These are phyloP conservation scores for Nicotiana benthamiana DNA, from an alignment of 257 asterid species.

Conservation along the genomic window DNA sequence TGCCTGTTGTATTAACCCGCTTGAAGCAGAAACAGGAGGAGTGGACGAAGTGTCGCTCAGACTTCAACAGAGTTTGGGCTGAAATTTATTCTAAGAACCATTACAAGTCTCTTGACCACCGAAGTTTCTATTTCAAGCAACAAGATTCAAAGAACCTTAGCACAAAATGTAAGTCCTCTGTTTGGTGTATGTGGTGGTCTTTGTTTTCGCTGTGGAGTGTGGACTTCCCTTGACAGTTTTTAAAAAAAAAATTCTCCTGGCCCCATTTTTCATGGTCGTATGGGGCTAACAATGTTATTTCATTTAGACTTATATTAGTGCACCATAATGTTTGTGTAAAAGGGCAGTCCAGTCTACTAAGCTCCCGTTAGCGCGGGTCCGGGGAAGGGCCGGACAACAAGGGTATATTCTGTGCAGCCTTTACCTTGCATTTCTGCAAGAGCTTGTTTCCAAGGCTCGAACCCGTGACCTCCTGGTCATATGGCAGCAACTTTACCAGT, in stretches of 20 bases:
- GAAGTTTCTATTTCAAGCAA: constrained; percentile 66
- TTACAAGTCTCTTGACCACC: constrained; percentile 59
- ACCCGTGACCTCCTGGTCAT: too few species aligned
- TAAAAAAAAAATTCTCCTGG: background rate
- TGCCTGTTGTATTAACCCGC: constrained; percentile 35
- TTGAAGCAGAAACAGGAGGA: constrained; percentile 45
- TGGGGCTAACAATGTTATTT: background rate
- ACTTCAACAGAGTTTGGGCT: constrained; percentile 64
- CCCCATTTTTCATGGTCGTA: background rate
- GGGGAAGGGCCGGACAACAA: too few species aligned
- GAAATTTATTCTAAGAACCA: constrained; percentile 61
- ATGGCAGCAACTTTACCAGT: too few species aligned
- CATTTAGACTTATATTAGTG: background rate
- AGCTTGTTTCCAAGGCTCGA: too few species aligned
- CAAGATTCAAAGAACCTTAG: constrained; percentile 65
- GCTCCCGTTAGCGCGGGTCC: too few species aligned
- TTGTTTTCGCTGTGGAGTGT: background rate
- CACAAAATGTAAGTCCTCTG: constrained; percentile 26
- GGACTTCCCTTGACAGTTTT: background rate
- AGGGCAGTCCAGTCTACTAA: too few species aligned
- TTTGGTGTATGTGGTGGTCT: background rate
- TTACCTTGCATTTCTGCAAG: too few species aligned
- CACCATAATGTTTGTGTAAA: background rate
- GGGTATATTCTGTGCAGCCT: too few species aligned
- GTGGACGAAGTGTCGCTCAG: constrained; percentile 44